phyloP scores from a whole-genome alignment of 768 basidiomycete species.

The Scleroderma citrinum region DNA sequence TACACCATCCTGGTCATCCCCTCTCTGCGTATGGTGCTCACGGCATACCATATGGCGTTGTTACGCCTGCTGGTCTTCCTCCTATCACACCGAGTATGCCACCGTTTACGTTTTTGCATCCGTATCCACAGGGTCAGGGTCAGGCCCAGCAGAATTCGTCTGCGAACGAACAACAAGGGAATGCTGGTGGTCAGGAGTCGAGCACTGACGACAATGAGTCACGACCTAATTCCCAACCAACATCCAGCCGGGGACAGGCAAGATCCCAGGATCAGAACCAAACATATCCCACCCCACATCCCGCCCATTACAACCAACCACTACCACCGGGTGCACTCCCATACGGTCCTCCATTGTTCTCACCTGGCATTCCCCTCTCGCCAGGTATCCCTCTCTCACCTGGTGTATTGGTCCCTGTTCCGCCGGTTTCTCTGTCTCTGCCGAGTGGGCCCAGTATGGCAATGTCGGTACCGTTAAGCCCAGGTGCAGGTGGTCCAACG shows the following conservation, averaged over 20 bases:
- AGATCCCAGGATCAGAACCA: not conserved
- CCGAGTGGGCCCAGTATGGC: constrained; percentile 10
- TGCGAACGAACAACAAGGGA: not conserved
- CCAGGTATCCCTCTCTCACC: constrained; percentile 23
- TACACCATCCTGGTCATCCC: constrained; percentile 25
- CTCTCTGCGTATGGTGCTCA: constrained; percentile 10
- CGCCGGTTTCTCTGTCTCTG: constrained; percentile 13
- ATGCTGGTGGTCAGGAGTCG: constrained; percentile 1
- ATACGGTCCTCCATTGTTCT: constrained; percentile 23
- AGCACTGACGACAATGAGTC: constrained; percentile 8
- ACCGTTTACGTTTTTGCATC: constrained; percentile 77
- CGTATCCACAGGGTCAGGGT: constrained; percentile 27
- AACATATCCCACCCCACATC: constrained; percentile 1
- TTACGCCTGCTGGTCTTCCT: constrained; percentile 78
- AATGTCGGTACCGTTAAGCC: constrained; percentile 10
- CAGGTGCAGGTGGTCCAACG: constrained; percentile 1
- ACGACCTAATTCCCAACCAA: constrained; percentile 8
- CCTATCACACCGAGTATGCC: constrained; percentile 98
- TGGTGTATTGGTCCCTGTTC: not conserved
- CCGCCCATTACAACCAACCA: constrained; percentile 7
- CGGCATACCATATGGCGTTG: constrained; percentile 28
- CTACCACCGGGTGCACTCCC: constrained; percentile 15
- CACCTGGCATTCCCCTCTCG: constrained; percentile 27
- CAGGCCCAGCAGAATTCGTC: constrained; percentile 14
- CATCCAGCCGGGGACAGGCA: not conserved